These are phyloP conservation scores for Cryptococcus jaspeensis DNA, from an alignment of 1,284 basidiomycete genomes.

Conservation along the genomic window DNA sequence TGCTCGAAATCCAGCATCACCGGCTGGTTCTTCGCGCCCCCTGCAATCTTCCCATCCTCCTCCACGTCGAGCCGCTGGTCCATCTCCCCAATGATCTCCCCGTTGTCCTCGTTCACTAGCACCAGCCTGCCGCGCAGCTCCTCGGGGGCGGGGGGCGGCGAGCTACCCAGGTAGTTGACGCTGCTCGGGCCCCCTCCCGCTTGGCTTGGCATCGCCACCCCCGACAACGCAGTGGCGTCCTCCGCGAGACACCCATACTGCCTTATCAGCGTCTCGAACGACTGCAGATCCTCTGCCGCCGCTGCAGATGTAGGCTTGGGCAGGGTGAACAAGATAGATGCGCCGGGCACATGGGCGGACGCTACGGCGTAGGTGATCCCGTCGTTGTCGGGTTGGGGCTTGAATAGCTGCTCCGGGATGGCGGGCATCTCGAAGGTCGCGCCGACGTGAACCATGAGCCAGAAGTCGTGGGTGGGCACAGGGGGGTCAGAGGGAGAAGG, in stretches of 20 bases:
- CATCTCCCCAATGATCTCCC: constrained; percentile 70
- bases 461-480: constrained; percentile 49
- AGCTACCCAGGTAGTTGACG: neutral
- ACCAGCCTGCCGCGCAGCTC: constrained; percentile 68
- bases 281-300: constrained; percentile 62
- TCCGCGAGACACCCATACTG: constrained; percentile 60
- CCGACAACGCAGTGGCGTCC: constrained; percentile 29
- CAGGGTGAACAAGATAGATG: constrained; percentile 53
- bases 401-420: constrained; percentile 34
- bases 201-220: constrained; percentile 19
- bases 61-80: constrained; percentile 61
- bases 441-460: constrained; percentile 48
- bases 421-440: constrained; percentile 46
- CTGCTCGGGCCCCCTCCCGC: constrained; percentile 6
- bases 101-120: constrained; percentile 70
- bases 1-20: constrained; percentile 71
- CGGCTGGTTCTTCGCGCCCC: constrained; percentile 59
- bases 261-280: constrained; percentile 65
- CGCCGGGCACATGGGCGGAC: constrained; percentile 35
- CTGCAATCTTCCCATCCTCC: constrained; percentile 59
- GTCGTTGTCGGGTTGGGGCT: constrained; percentile 15
- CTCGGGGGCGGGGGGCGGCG: constrained; percentile 13
- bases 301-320: constrained; percentile 49
- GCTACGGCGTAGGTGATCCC: constrained; percentile 38
- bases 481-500: constrained; percentile 37